Percentiles rank a stretch among this genome's conserved stretches.
These are phyloP conservation scores for Speleostelium caveatum DNA, from an alignment of 78 protist species.

Conservation along the genomic window DNA sequence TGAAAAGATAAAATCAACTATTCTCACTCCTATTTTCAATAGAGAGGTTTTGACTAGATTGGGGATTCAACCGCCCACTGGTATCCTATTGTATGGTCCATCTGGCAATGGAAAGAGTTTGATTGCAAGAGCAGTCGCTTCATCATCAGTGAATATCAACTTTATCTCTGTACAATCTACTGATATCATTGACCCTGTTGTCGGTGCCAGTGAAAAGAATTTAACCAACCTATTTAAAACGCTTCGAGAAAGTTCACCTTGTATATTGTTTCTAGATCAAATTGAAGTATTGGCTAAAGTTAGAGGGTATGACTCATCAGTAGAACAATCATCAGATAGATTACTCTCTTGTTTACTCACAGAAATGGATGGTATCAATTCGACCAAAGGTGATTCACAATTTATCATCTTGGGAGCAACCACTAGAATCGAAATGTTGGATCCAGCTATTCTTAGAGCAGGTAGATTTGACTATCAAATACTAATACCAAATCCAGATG, in stretches of 20 bases:
- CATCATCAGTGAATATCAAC: slow-evolving; percentile 91
- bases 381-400: background rate
- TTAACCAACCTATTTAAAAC: slow-evolving; percentile 97
- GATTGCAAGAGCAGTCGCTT: slow-evolving; percentile 96
- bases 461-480: slow-evolving; percentile 74
- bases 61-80: slow-evolving; percentile 98
- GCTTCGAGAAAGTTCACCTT: slow-evolving; percentile 97
- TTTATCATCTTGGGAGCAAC: slow-evolving; percentile 54
- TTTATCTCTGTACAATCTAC: slow-evolving; percentile 97
- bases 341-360: slow-evolving; percentile 50
- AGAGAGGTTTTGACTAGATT: slow-evolving; percentile 97
- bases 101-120: slow-evolving; percentile 90
- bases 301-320: slow-evolving; percentile 24
- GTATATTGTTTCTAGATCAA: slow-evolving; percentile 99
- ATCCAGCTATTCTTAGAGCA: slow-evolving; percentile 55
- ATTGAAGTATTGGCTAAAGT: slow-evolving; percentile 93
- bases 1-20: slow-evolving; percentile 84
- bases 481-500: slow-evolving; percentile 28
- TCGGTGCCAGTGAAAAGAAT: slow-evolving; percentile 98
- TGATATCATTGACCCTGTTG: slow-evolving; percentile 99
- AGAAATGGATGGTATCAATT: slow-evolving; percentile 58
- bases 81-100: slow-evolving; percentile 91
- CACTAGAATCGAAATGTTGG: slow-evolving; percentile 55
- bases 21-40: slow-evolving; percentile 99
- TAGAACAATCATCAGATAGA: slow-evolving; percentile 67